phyloP scores from a whole-genome alignment of 2,329 filamentous ascomycete species.

The Xylaria sp. region DNA sequence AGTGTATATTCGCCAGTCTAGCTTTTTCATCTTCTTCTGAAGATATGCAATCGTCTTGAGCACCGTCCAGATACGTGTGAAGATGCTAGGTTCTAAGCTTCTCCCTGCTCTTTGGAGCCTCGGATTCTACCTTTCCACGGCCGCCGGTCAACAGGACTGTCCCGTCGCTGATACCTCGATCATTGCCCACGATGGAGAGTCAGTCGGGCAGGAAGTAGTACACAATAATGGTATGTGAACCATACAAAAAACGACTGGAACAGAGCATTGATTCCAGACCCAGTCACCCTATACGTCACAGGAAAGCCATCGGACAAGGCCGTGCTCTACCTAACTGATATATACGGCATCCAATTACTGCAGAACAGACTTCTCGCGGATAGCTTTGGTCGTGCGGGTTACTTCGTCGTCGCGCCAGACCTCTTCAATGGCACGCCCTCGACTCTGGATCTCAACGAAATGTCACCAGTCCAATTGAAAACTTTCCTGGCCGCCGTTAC shows the following conservation, averaged over 20 bases:
- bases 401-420: constrained; percentile 49
- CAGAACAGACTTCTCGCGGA: constrained; percentile 49
- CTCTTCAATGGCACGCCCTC: constrained; percentile 50
- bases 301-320: constrained; percentile 44
- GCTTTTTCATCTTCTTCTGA: background rate
- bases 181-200: constrained; percentile 44
- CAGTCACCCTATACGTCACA: constrained; percentile 49
- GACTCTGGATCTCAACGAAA: constrained; percentile 46
- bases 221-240: constrained; percentile 43
- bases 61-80: constrained; percentile 4
- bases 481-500: constrained; percentile 52
- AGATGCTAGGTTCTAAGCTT: constrained; percentile 39
- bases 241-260: background rate
- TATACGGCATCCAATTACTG: constrained; percentile 48
- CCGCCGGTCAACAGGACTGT: constrained; percentile 34
- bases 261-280: constrained; percentile 16
- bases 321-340: constrained; percentile 49
- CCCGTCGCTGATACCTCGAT: constrained; percentile 43
- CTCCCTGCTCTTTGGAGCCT: constrained; percentile 41
- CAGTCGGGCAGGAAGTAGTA: constrained; percentile 46
- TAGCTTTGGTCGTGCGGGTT: constrained; percentile 51
- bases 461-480: constrained; percentile 40
- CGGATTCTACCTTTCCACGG: constrained; percentile 25
- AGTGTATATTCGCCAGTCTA: constrained; percentile 19
- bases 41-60: background rate